phyloP scores from a whole-genome alignment of 768 basidiomycete species.

The Russula sp. region DNA sequence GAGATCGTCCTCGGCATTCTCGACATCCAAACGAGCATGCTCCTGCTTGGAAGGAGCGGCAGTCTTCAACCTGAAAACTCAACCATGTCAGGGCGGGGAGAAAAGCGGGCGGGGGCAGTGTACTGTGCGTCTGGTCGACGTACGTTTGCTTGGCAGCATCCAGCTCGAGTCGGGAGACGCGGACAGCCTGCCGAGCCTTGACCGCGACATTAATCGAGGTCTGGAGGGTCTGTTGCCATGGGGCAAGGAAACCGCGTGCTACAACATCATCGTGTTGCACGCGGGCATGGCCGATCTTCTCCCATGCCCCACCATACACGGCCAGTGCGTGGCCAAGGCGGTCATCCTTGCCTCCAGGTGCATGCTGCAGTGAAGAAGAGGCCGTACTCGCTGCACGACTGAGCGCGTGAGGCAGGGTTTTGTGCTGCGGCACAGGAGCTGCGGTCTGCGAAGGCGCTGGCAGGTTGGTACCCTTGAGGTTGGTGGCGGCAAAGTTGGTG shows the following conservation, averaged over 20 bases:
- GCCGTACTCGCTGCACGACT: conserved; percentile 71
- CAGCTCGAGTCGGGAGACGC: conserved; percentile 74
- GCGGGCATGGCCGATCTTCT: conserved; percentile 74
- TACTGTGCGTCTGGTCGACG: conserved; percentile 27
- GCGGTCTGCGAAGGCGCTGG: conserved; percentile 63
- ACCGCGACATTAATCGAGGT: conserved; percentile 83
- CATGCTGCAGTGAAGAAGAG: conserved; percentile 40
- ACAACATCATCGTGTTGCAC: conserved; percentile 75
- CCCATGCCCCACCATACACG: conserved; percentile 78
- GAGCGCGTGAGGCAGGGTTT: conserved; percentile 95
- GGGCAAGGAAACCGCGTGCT: conserved; percentile 58
- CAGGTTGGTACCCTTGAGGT: conserved; percentile 84
- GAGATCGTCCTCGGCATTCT: conserved; percentile 92
- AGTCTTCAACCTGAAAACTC: conserved; percentile 60
- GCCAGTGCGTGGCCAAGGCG: conserved; percentile 72
- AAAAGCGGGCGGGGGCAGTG: background rate
- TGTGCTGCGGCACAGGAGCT: conserved; percentile 62
- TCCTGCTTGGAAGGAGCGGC: conserved; percentile 76
- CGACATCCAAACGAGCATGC: conserved; percentile 85
- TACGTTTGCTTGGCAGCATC: conserved; percentile 88
- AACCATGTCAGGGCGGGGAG: background rate
- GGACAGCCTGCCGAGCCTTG: conserved; percentile 85
- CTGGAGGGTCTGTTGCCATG: conserved; percentile 85
- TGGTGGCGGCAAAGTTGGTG: conserved; percentile 79
- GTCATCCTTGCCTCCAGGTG: conserved; percentile 46